These are phyloP conservation scores for Talaromyces marneffei DNA, from an alignment of 2,329 filamentous ascomycete genomes.

Conservation along the genomic window DNA sequence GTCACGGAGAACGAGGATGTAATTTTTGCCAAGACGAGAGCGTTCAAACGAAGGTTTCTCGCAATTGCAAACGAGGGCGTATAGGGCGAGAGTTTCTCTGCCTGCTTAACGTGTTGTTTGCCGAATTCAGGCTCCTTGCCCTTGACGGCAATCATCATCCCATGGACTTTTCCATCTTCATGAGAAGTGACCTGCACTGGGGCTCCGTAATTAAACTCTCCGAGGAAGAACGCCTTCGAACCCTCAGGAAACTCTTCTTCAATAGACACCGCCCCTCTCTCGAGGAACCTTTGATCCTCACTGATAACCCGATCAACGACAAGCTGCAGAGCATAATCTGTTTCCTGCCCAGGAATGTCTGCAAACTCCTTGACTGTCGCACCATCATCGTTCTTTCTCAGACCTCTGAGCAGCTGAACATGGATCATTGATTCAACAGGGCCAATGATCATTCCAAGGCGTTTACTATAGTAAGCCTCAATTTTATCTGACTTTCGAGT, in stretches of 20 bases:
- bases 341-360: constrained; percentile 75
- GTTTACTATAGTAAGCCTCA: constrained; percentile 82
- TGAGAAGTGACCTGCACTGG: constrained; percentile 79
- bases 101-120: constrained; percentile 62
- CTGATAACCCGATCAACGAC: constrained; percentile 86
- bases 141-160: constrained; percentile 68
- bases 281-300: constrained; percentile 87
- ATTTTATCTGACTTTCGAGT: constrained; percentile 76
- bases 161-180: constrained; percentile 65
- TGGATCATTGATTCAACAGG: constrained; percentile 83
- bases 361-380: constrained; percentile 91
- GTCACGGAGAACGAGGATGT: constrained; percentile 88
- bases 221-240: constrained; percentile 84
- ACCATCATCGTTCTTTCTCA: constrained; percentile 84
- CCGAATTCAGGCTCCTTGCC: constrained; percentile 77
- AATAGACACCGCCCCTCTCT: constrained; percentile 78
- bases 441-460: constrained; percentile 80
- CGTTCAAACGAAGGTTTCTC: constrained; percentile 71
- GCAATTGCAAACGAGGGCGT: constrained; percentile 85
- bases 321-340: constrained; percentile 83
- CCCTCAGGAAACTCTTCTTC: constrained; percentile 84
- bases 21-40: constrained; percentile 87
- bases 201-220: constrained; percentile 85
- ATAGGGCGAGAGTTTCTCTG: constrained; percentile 68
- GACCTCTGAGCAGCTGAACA: constrained; percentile 87